Conservation (phyloP, 2,329 filamentous ascomycete species). For the Hypoxylon sp. region DNA sequence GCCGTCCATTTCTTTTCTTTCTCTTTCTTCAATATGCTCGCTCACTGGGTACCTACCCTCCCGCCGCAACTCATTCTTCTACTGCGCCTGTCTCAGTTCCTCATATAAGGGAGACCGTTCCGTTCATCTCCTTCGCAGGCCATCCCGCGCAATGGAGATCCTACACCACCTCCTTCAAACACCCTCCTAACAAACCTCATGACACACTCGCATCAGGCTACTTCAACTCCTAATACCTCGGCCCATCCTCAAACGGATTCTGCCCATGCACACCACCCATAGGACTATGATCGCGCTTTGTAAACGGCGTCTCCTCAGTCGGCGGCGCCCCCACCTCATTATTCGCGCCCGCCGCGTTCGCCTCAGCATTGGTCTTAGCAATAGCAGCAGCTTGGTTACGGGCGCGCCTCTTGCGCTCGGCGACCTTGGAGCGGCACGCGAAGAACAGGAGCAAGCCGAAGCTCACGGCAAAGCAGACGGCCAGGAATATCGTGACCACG, state of each 20-base stretch:
- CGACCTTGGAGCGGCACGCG: constrained; percentile 66
- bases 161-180: neutral
- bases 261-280: constrained; percentile 2
- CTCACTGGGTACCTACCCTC: neutral
- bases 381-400: constrained; percentile 67
- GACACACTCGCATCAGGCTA: neutral
- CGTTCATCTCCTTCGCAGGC: neutral
- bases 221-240: constrained; percentile 7
- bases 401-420: constrained; percentile 61
- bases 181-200: neutral
- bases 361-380: constrained; percentile 60
- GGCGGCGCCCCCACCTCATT: neutral
- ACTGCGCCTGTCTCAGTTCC: neutral
- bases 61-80: neutral
- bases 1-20: neutral
- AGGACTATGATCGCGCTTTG: constrained; percentile 21
- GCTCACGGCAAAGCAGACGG: constrained; percentile 57
- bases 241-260: constrained; percentile 35
- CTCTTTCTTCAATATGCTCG: neutral
- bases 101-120: neutral
- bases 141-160: neutral
- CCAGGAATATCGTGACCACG: constrained; percentile 66
- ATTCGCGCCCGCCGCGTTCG: constrained; percentile 14
- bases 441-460: constrained; percentile 63
- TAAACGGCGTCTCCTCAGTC: neutral